Conservation (phyloP, 495 filamentous ascomycete genomes). For the Diplogelasinospora grovesii region DNA sequence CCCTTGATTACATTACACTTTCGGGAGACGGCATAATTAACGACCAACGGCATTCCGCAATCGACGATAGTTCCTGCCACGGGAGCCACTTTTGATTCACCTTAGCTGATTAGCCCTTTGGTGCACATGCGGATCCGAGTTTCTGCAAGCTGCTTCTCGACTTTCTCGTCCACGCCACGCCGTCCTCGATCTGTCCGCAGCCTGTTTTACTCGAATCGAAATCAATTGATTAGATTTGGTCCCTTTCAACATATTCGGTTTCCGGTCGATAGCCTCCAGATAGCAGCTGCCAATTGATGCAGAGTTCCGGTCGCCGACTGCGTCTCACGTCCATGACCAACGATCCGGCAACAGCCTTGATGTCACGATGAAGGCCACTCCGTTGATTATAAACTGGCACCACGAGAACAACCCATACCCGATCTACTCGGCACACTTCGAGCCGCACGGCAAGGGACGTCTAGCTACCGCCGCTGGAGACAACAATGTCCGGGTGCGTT, state of each 20-base stretch:
- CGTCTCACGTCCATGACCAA: conserved; percentile 8
- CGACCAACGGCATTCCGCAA: too few relatives aligned
- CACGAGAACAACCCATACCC: conserved; percentile 82
- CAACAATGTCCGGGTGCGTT: conserved; percentile 86
- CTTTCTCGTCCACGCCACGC: background rate
- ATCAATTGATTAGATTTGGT: background rate
- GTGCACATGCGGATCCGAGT: too few relatives aligned
- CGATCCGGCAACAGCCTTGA: conserved; percentile 6
- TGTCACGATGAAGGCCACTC: conserved; percentile 77
- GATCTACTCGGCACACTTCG: conserved; percentile 94
- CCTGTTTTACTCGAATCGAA: too few relatives aligned
- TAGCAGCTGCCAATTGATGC: too few relatives aligned
- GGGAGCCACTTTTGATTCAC: too few relatives aligned
- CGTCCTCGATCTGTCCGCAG: background rate
- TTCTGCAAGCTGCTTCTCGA: background rate
- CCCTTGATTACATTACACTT: too few relatives aligned
- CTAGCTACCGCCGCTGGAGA: conserved; percentile 93
- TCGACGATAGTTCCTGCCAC: too few relatives aligned
- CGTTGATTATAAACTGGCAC: conserved; percentile 92
- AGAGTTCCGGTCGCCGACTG: background rate
- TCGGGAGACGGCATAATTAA: too few relatives aligned
- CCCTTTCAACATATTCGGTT: too few relatives aligned
- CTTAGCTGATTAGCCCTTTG: too few relatives aligned
- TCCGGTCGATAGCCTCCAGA: too few relatives aligned
- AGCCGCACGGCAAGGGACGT: conserved; percentile 86